Base-by-base conservation (phyloP, 306 rosid species). In the Lotus japonicus region DNA sequence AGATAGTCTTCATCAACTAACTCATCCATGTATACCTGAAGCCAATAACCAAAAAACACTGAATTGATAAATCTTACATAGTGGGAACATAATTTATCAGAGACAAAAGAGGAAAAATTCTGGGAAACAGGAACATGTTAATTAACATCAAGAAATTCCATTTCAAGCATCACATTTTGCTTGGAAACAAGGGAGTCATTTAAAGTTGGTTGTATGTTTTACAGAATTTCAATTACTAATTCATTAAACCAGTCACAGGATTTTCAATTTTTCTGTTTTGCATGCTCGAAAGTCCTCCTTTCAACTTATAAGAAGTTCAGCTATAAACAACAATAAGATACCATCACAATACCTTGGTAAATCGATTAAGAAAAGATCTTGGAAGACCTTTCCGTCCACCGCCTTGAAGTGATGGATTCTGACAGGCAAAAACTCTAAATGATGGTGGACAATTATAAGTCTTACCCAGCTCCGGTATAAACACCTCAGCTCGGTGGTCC, bases 401-500 rank as follows among this genome's bases (percentile, higher is more conserved):
- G 44, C 98, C 98, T 84, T 94, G 98, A 77, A 51, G 70, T 1
- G 95, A 82, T 75, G 98, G 98, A 82, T 94, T 94, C 75, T 94
- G 98, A 84, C 98, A 94, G 9, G 94, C 97, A 84, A 94, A 94
- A 76, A 94, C 79, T 88, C 96, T 86, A 66, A 94, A 94, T 11
- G 98, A 84, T 23, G 87, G 42, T 21, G 97, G 95, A 60, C 97
- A 94, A 75, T 90, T 88, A 58, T 83, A 94, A 45, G 96, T 94
- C 66, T 50, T 72, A 43, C 90, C 90, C 76, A 94, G 49, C 77
- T 94, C 98, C 9, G 98, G 98, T 67, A 94, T 94, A 73, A 88
- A 94, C 43, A 94, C 97, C 83, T 90, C 96, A 39, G 97, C 98
- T 80, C 98, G 92, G 75, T 94, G 98, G 80, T 94, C 98, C 78